Conservation (phyloP, 2,329 filamentous ascomycete species). For the Didymellaceae sp. region DNA sequence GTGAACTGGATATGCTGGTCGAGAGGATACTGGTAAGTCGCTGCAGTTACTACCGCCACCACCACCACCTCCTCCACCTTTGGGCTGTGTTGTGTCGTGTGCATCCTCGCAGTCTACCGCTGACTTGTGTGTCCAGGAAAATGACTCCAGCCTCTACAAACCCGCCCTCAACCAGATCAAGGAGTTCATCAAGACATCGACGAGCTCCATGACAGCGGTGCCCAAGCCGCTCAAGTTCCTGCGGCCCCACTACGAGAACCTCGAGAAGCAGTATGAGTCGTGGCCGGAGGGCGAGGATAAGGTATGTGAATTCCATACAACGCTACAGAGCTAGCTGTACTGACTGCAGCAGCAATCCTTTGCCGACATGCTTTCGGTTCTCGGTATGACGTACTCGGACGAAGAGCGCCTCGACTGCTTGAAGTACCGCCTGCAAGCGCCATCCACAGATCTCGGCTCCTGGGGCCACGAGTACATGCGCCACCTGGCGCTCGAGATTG, state of each 20-base stretch:
- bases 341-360: constrained; percentile 66
- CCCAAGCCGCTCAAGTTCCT: constrained; percentile 98
- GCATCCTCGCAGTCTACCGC: constrained; percentile 19
- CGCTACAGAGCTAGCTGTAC: neutral
- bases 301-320: constrained; percentile 53
- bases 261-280: constrained; percentile 85
- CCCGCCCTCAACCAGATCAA: constrained; percentile 95
- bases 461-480: constrained; percentile 99
- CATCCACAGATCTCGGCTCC: constrained; percentile 89
- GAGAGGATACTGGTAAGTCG: constrained; percentile 81
- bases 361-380: constrained; percentile 94
- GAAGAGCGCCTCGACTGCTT: constrained; percentile 95
- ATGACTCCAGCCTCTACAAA: constrained; percentile 86
- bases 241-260: constrained; percentile 90
- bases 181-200: constrained; percentile 97
- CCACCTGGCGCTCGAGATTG: constrained; percentile 93
- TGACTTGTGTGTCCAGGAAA: constrained; percentile 66
- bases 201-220: constrained; percentile 98
- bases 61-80: no score
- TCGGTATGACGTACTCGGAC: constrained; percentile 98
- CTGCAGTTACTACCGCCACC: neutral
- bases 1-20: constrained; percentile 95
- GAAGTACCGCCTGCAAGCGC: constrained; percentile 90
- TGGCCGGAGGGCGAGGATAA: constrained; percentile 88
- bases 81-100: constrained; percentile 7